phyloP scores from a whole-genome alignment of 176 grass and related monocot species.

The Triticum aestivum region DNA sequence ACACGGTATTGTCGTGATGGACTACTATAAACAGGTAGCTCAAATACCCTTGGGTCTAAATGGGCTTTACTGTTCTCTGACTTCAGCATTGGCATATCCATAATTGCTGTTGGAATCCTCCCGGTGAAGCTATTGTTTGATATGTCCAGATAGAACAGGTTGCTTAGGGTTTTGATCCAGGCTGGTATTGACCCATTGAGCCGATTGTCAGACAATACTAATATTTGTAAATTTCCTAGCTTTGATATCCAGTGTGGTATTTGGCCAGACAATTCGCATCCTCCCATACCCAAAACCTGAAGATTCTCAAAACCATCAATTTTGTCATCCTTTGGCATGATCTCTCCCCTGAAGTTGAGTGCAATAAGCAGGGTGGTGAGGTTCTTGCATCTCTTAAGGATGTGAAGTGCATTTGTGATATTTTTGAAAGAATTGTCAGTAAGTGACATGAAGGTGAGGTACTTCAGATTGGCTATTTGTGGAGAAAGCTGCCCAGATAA shows the following conservation, averaged over 20 bases:
- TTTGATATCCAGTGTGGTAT: conserved; percentile 40
- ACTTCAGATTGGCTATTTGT: background rate
- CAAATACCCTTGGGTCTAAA: background rate
- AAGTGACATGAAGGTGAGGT: conserved; percentile 19
- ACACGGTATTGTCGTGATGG: background rate
- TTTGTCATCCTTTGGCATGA: background rate
- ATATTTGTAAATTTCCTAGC: background rate
- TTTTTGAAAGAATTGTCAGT: background rate
- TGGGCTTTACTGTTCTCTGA: background rate
- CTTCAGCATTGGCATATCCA: background rate
- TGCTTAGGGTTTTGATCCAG: conserved; percentile 10
- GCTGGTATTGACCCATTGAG: conserved; percentile 21
- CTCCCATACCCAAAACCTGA: background rate
- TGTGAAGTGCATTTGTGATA: conserved; percentile 22
- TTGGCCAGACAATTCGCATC: background rate
- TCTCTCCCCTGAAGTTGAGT: background rate
- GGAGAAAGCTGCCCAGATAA: background rate
- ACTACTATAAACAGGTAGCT: background rate
- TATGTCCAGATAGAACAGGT: conserved; percentile 17
- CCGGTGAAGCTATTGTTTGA: conserved; percentile 33
- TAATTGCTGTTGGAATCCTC: background rate
- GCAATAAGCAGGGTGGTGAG: conserved; percentile 28
- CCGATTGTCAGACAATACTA: background rate
- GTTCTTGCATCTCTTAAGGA: conserved; percentile 3
- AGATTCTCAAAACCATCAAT: conserved; percentile 37